phyloP scores from a whole-genome alignment of 495 filamentous ascomycete genomes.

The Pyronema domesticum region DNA sequence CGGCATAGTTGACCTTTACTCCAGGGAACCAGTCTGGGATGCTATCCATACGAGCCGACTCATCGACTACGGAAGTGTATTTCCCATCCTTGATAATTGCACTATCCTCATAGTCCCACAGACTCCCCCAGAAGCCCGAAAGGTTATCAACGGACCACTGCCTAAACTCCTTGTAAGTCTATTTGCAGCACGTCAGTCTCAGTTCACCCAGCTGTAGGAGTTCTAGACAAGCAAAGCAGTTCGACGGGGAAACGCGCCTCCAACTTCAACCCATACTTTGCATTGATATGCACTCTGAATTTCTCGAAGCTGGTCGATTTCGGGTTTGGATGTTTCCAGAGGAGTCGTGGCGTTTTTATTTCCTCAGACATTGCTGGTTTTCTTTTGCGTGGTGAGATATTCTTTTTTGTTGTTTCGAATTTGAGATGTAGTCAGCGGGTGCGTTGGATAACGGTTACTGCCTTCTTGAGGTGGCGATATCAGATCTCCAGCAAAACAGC shows the following conservation, averaged over 20 bases:
- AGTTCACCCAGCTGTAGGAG: not conserved
- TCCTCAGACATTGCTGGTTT: not conserved
- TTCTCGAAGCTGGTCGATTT: constrained; percentile 34
- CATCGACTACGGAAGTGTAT: constrained; percentile 40
- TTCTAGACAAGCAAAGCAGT: no score
- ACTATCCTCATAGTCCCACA: constrained; percentile 34
- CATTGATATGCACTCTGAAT: constrained; percentile 35
- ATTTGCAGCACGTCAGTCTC: not conserved
- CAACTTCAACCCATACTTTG: constrained; percentile 27
- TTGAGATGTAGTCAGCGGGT: not conserved
- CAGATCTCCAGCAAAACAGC: not conserved
- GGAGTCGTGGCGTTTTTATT: constrained; percentile 29
- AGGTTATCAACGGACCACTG: constrained; percentile 42
- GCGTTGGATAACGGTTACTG: not conserved
- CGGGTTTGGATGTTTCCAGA: constrained; percentile 41
- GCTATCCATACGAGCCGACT: constrained; percentile 45
- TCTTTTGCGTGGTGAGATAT: not conserved
- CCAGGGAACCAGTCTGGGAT: constrained; percentile 54
- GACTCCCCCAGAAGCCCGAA: constrained; percentile 47
- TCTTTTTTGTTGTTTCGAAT: not conserved
- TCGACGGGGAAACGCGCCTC: constrained; percentile 24
- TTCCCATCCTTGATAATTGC: constrained; percentile 43
- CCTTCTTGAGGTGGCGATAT: not conserved
- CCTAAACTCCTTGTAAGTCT: constrained; percentile 49
- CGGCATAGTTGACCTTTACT: constrained; percentile 43